Conservation (phyloP, 1,139 yeast genomes). For the Pichia sp. region DNA sequence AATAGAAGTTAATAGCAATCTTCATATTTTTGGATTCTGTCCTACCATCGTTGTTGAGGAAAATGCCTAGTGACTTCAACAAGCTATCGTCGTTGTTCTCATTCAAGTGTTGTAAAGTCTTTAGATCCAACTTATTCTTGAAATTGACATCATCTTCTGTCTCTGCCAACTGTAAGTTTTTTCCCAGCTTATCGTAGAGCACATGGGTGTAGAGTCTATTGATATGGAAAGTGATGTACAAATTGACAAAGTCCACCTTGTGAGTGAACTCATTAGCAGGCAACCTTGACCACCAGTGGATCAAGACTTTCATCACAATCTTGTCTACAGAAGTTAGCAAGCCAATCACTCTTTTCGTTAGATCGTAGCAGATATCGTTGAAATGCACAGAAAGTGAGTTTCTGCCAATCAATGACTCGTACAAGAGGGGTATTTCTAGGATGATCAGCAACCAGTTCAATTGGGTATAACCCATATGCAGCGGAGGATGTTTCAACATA, state of each 20-base stretch:
- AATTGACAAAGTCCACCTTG: constrained; percentile 54
- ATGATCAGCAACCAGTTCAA: constrained; percentile 55
- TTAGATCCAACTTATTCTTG: constrained; percentile 19
- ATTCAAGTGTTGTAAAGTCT: background rate
- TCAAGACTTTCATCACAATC: constrained; percentile 41
- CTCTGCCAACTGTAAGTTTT: constrained; percentile 7
- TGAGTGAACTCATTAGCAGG: constrained; percentile 38
- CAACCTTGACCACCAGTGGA: constrained; percentile 55
- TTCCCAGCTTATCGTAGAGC: constrained; percentile 5
- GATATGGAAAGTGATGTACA: constrained; percentile 62
- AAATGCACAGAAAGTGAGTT: constrained; percentile 42
- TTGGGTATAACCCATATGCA: constrained; percentile 36
- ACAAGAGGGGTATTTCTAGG: constrained; percentile 56
- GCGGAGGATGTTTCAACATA: constrained; percentile 44
- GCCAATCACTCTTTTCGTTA: constrained; percentile 64
- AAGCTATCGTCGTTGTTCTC: background rate
- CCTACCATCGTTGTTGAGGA: background rate
- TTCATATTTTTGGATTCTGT: constrained; percentile 29
- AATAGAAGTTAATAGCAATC: constrained; percentile 60
- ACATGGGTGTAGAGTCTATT: constrained; percentile 28
- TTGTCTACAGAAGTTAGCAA: constrained; percentile 51
- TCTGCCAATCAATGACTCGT: constrained; percentile 40
- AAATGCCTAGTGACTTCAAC: background rate
- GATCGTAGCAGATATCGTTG: constrained; percentile 54
- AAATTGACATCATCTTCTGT: constrained; percentile 29